These are phyloP conservation scores for Triticum aestivum DNA, from an alignment of 176 grass and related monocot species.

Conservation along the genomic window DNA sequence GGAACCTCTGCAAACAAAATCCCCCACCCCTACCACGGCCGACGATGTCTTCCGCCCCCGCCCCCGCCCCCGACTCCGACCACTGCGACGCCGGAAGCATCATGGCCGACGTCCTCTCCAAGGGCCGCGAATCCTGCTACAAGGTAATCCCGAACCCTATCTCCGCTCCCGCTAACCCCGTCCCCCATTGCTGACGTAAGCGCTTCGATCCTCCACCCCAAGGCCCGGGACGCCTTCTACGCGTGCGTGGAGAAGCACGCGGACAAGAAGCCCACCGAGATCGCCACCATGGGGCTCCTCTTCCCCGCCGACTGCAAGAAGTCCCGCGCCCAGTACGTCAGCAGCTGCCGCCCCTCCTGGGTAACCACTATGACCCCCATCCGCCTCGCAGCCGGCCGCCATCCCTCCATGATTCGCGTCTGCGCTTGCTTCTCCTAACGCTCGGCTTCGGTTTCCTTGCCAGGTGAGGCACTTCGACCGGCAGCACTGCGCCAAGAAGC, in stretches of 20 bases:
- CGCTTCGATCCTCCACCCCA: background rate
- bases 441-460: background rate
- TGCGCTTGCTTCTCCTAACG: background rate
- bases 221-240: constrained; percentile 90
- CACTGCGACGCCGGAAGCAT: constrained; percentile 18
- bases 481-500: constrained; percentile 82
- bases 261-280: constrained; percentile 86
- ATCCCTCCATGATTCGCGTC: background rate
- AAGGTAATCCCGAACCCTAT: constrained; percentile 39
- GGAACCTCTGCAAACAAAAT: constrained; percentile 28
- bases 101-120: constrained; percentile 83
- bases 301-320: constrained; percentile 77
- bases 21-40: constrained; percentile 13
- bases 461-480: constrained; percentile 95
- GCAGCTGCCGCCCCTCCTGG: constrained; percentile 76
- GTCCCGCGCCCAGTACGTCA: constrained; percentile 62
- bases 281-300: constrained; percentile 80
- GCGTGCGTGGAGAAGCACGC: constrained; percentile 78
- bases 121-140: constrained; percentile 78
- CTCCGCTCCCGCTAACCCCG: too few relatives aligned
- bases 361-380: constrained; percentile 20
- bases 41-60: constrained; percentile 28
- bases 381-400: background rate
- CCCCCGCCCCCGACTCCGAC: constrained; percentile 1
- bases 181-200: background rate